Evolutionary conservation across 2,329 filamentous ascomycete species (phyloP).

Genomic region (Teratosphaeria zuluensis): DNA sequence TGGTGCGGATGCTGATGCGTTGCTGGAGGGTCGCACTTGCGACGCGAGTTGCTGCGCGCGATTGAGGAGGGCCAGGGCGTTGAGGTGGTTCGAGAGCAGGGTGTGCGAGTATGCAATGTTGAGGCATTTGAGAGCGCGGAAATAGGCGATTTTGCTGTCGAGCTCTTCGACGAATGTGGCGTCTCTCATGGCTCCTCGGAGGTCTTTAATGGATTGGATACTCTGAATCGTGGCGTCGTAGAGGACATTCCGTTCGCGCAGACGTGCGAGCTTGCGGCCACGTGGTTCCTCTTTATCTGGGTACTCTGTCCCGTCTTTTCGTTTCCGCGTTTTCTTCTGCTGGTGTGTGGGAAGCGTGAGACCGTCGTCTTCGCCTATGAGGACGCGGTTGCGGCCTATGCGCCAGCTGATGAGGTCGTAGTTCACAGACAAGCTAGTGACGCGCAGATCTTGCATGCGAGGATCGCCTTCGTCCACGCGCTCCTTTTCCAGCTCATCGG

Average conservation of each 20-base stretch:
- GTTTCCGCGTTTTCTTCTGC: slow-evolving; percentile 35
- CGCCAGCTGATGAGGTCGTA: slow-evolving; percentile 92
- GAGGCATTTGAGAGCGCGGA: slow-evolving; percentile 78
- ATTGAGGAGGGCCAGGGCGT: slow-evolving; percentile 76
- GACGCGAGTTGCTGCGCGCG: slow-evolving; percentile 50
- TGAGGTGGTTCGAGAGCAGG: slow-evolving; percentile 59
- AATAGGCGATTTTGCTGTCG: slow-evolving; percentile 71
- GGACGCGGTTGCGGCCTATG: slow-evolving; percentile 80
- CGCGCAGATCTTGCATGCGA: slow-evolving; percentile 83
- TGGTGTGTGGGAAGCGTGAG: slow-evolving; percentile 46
- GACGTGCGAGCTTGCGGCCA: slow-evolving; percentile 64
- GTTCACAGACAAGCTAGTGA: slow-evolving; percentile 86
- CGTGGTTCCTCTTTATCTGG: slow-evolving; percentile 53
- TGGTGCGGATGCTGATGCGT: slow-evolving; percentile 34
- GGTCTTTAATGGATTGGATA: slow-evolving; percentile 77
- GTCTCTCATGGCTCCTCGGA: slow-evolving; percentile 84
- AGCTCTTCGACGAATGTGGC: slow-evolving; percentile 64
- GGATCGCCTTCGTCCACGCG: slow-evolving; percentile 73
- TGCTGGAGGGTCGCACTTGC: not conserved
- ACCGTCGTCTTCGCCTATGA: slow-evolving; percentile 77
- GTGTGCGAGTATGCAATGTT: slow-evolving; percentile 79
- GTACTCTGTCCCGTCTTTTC: slow-evolving; percentile 39
- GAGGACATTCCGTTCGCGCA: slow-evolving; percentile 78
- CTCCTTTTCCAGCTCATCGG: slow-evolving; percentile 79
- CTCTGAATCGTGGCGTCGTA: slow-evolving; percentile 90